Base-by-base conservation (phyloP, 495 filamentous ascomycete genomes). In the Aeminium ludgeri region DNA sequence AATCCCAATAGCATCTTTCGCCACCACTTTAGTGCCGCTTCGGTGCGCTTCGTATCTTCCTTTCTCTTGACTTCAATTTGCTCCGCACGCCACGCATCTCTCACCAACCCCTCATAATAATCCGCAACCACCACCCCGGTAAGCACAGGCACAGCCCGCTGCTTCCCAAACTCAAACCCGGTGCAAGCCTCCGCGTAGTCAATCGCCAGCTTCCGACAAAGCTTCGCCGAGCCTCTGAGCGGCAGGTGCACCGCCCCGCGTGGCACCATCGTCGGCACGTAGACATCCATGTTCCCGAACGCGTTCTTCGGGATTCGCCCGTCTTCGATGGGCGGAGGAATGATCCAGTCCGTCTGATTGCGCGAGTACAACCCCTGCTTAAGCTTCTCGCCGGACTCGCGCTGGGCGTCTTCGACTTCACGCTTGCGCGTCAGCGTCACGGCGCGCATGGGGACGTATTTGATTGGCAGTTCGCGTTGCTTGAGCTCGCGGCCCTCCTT, bases 211-310 rank as follows among this genome's bases (percentile, higher is more conserved):
- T 78, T 74, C 51, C 81, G 86, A 48, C 86, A 93, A 8, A 96
- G 64, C 37, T 72, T 74, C 30, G 74, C 76, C 0, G 77, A 79
- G 3, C 85, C 82, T 29, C 78, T 72, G 34, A 76, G 72, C 0
- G 80, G 81, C 15, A 99, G 66, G 57, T 99, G 89, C 10, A 80
- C 68, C 5, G 87, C 86, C 1, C 76, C 89, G 32, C 64, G 51
- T 1, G 89, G 89, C 13, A 94, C 77, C 87, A 99, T 96, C 40
- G 78, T 82, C 34, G 83, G 78, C 2, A 80, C 86, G 54, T 86
- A 99, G 47, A 93, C 75, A 59, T 99, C 91, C 46, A 95, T 95
- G 55, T 99, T 99, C 6, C 87, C 86, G 53, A 85, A 99, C 29
- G 78, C 74, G 53, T 99, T 99, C 59, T 83, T 87, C 4, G 87